These are phyloP conservation scores for Ogataea haglerorum DNA, from an alignment of 805 yeast genomes.

Conservation along the genomic window DNA sequence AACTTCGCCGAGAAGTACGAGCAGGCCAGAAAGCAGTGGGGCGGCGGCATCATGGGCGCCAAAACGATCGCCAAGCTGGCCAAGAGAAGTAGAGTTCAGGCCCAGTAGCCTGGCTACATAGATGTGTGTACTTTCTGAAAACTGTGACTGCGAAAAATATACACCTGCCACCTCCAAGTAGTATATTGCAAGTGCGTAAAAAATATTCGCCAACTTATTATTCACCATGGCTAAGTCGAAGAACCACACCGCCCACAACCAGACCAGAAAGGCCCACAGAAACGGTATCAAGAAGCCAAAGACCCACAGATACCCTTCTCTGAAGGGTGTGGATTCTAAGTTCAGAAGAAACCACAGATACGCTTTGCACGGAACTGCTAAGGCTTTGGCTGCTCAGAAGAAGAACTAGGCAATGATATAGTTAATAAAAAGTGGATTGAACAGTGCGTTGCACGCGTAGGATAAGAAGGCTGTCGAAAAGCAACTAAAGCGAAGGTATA, in stretches of 20 bases:
- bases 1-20: slow-evolving; percentile 94
- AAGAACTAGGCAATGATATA: slow-evolving; percentile 19
- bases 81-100: slow-evolving; percentile 53
- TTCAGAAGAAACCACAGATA: slow-evolving; percentile 99
- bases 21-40: slow-evolving; percentile 98
- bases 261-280: slow-evolving; percentile 99
- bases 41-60: slow-evolving; percentile 98
- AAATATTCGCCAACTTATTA: slow-evolving; percentile 31
- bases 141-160: slow-evolving; percentile 9
- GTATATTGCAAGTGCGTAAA: slow-evolving; percentile 1
- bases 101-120: not conserved
- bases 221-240: slow-evolving; percentile 88
- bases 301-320: slow-evolving; percentile 96
- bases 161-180: slow-evolving; percentile 6
- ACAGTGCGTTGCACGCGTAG: not conserved
- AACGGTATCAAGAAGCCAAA: slow-evolving; percentile 99
- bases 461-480: not conserved
- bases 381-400: slow-evolving; percentile 77
- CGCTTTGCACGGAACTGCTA: slow-evolving; percentile 97
- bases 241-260: slow-evolving; percentile 99
- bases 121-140: not conserved
- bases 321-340: slow-evolving; percentile 98
- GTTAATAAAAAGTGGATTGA: slow-evolving; percentile 1
- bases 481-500: too few relatives aligned
- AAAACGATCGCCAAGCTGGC: slow-evolving; percentile 85